Evolutionary conservation across 1,139 yeast genomes (phyloP), one percentile per base, ranked within the genome.

Genomic region (Kurtzmaniella quercitrusa): DNA sequence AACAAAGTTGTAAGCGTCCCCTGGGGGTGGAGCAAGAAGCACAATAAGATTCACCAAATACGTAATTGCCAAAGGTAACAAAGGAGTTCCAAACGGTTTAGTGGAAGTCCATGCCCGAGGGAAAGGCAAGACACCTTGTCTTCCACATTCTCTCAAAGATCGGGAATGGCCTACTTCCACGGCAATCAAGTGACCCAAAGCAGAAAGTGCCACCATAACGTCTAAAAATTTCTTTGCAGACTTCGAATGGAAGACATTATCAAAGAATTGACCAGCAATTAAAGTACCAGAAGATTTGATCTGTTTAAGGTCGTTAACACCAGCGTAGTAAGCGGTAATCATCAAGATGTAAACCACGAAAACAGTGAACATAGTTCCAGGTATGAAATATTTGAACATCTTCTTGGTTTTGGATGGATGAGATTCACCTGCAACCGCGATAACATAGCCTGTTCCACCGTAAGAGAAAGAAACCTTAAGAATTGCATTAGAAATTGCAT

Each of bases 121-220:
- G 46, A 55, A 71, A 15, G 77, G 76, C 38, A 71, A 57, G 14
- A 71, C 73, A 41, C 76, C 76, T 53, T 71, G 75, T 55, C 76
- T 60, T 6, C 76, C 76, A 54, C 74, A 68, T 50, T 71, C 76
- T 55, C 75, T 64, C 30, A 71, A 55, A 9, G 65, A 48, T 56
- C 76, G 61, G 4, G 74, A 64, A 44, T 69, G 75, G 2, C 71
- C 66, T 19, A 71, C 54, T 38, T 65, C 56, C 7, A 65, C 72
- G 8, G 74, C 67, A 15, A 67, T 48, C 42, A 70, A 57, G 49
- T 71, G 75, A 9, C 75, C 75, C 42, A 68, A 60, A 5, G 75
- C 71, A 17, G 72, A 65, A 18, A 71, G 52, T 2, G 74, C 73
- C 46, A 71, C 71, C 45, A 70, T 55, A 2, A 58, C 66, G 45